Base-by-base conservation (phyloP, 352 stramenopile species). In the Globisporangium viniferum region DNA sequence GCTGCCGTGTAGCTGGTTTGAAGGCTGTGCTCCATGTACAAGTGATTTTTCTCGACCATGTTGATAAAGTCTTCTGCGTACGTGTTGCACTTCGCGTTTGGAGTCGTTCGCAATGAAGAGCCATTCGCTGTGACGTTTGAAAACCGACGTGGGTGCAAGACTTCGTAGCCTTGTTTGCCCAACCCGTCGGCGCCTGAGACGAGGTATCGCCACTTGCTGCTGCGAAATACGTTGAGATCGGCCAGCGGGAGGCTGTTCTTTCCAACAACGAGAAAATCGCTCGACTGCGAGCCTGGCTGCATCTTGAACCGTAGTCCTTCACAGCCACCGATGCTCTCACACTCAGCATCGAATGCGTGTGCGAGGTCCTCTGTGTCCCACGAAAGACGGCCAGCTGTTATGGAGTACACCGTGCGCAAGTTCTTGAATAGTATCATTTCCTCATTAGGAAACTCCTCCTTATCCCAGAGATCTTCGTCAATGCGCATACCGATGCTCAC, bases 21-120 rank as follows among this genome's bases (percentile, higher is more conserved):
- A 18, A 82, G 67, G 5, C 66, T 79, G 27, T 70, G 41, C 24
- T 82, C 75, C 22, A 80, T 74, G 62, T 85, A 85, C 36, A 82
- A 18, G 35, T 84, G 75, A 31, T 39, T 82, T 49, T 68, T 71
- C 33, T 79, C 71, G n/a, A 74, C 58, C 27, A 14, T 54, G 1
- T 61, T 66, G 22, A 72, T 31, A 14, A 51, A 66, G 12, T 62
- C 53, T 29, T 76, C 67, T 18, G 51, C 33, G 46, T 29, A 59
- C 29, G 20, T 33, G 33, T 49, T 48, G 64, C 54, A 75, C 0
- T 18, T 2, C 12, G 2, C 20, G 7, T 20, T 24, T n/a, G n/a
- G 1, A 1, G 12, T 22, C 5, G 62, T 64, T 35, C 18, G 18
- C 12, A 60, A 24, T 5, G 22, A 58, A 41, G 15, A 22, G 15